Base-by-base conservation (phyloP, 208 protist genomes). In the Wallacemonas rigidus region DNA sequence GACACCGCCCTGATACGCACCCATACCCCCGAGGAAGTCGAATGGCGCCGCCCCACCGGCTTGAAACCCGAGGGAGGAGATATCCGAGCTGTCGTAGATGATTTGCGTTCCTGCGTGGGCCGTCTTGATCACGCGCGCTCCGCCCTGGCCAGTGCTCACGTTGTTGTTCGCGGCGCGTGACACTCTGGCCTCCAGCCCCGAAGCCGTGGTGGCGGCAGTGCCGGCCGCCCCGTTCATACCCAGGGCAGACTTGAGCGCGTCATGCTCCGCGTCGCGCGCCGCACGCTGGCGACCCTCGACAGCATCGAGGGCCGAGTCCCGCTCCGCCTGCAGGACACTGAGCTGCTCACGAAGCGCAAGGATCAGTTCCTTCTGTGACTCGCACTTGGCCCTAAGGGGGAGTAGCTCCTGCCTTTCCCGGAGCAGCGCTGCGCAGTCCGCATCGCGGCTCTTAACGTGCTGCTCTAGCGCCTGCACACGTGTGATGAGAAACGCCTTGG, bases 11-110 rank as follows among this genome's bases (percentile, higher is more conserved):
- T 26, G 47, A 51, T 62, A 69, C 51, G 70, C 75, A 2, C 69
- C 78, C 35, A 75, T 58, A 15, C 80, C 82, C 11, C 82, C 82
- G 11, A 87, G 72, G 61, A 92, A 90, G 72, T 92, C 85, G 48
- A 81, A 78, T 8, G 86, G 86, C 53, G 76, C 39, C 40, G 56
- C 62, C 47, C 58, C 58, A 36, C 71, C 74, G 11, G 62, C 50
- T 5, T 82, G 73, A 55, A 93, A 93, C 17, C 88, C 88, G 1
- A 93, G 61, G 2, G 88, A 90, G 73, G 83, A 90, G 78, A 93
- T 93, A 74, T 86, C 75, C 2, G 88, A 93, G 79, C 80, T 88
- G 55, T 93, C 79, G 69, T 80, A 89, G 17, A 91, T 62, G n/a
- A 93, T 65, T 67, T 90, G 83, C 26, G 83, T 74, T 1, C 86